Percentiles rank a stretch among this genome's conserved stretches.
Evolutionary conservation across 768 basidiomycete genomes (phyloP).

Genomic region (Imleria badia): DNA sequence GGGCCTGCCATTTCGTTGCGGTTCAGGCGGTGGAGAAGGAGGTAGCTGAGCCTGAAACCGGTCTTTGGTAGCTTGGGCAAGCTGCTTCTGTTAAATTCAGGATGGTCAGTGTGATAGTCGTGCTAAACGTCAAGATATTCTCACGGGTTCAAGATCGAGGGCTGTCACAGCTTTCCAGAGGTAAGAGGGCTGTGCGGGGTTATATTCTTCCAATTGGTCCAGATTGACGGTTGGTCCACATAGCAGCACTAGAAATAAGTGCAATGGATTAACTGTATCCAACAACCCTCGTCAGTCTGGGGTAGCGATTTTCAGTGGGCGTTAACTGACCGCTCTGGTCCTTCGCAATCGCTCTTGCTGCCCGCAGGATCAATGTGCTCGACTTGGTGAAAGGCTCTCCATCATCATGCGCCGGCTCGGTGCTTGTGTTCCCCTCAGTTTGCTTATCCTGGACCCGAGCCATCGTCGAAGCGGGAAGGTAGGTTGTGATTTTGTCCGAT

Average conservation of each 20-base stretch:
- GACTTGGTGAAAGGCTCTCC: not conserved
- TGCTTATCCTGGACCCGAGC: not conserved
- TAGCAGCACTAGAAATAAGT: not conserved
- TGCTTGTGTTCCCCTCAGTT: not conserved
- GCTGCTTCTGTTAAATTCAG: not conserved
- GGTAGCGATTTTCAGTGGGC: not conserved
- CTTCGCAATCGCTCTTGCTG: not conserved
- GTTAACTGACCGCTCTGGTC: not conserved
- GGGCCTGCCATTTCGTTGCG: not conserved
- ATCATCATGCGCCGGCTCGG: not conserved
- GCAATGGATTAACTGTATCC: not conserved
- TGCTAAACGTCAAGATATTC: not conserved
- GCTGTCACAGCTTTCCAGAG: not conserved
- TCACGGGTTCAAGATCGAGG: not conserved
- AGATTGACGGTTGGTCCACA: not conserved
- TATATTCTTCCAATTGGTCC: not conserved
- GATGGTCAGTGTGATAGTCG: not conserved
- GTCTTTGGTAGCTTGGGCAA: not conserved
- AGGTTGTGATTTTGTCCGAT: not conserved
- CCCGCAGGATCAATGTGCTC: not conserved
- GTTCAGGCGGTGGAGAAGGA: not conserved
- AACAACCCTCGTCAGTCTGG: not conserved
- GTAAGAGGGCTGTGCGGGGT: not conserved
- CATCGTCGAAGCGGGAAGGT: not conserved
- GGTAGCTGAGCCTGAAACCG: not conserved